Evolutionary conservation across 768 basidiomycete genomes (phyloP).

Genomic region (Tricholoma terreum): DNA sequence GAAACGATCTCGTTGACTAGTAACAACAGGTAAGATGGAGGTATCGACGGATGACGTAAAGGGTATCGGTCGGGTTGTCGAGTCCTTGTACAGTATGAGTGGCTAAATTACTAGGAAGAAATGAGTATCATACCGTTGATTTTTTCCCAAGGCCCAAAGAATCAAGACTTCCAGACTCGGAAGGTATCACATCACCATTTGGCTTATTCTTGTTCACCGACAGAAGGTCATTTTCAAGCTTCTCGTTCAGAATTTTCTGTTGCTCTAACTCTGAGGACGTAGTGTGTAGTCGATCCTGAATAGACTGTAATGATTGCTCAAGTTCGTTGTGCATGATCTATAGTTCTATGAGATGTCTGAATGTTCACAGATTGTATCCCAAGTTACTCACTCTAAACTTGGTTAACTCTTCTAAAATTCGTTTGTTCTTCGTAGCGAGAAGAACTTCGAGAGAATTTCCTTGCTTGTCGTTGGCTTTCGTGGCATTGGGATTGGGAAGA

Average conservation of each 20-base stretch:
- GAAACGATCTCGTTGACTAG: slow-evolving; percentile 96
- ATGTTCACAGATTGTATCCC: not conserved
- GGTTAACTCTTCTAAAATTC: slow-evolving; percentile 88
- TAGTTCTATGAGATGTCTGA: not conserved
- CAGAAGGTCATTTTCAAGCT: slow-evolving; percentile 87
- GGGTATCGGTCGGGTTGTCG: slow-evolving; percentile 12
- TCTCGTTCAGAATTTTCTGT: slow-evolving; percentile 80
- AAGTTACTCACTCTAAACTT: slow-evolving; percentile 67
- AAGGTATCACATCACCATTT: slow-evolving; percentile 29
- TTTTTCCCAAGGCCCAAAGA: slow-evolving; percentile 70
- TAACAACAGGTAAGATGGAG: slow-evolving; percentile 97
- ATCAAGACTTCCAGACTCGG: slow-evolving; percentile 40
- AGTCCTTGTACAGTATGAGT: slow-evolving; percentile 5
- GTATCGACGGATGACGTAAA: slow-evolving; percentile 64
- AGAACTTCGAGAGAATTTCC: slow-evolving; percentile 87
- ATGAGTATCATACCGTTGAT: slow-evolving; percentile 31
- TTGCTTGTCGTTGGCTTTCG: slow-evolving; percentile 71
- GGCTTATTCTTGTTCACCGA: slow-evolving; percentile 66
- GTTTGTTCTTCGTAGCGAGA: slow-evolving; percentile 91
- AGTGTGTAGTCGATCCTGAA: slow-evolving; percentile 55
- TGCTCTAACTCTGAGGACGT: slow-evolving; percentile 69
- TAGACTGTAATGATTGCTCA: slow-evolving; percentile 58
- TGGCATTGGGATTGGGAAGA: slow-evolving; percentile 87
- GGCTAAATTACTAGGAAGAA: not conserved
- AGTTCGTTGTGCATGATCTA: slow-evolving; percentile 85